phyloP scores from a whole-genome alignment of 129 eudicot genomes.

The Ambrosia artemisiifolia region DNA sequence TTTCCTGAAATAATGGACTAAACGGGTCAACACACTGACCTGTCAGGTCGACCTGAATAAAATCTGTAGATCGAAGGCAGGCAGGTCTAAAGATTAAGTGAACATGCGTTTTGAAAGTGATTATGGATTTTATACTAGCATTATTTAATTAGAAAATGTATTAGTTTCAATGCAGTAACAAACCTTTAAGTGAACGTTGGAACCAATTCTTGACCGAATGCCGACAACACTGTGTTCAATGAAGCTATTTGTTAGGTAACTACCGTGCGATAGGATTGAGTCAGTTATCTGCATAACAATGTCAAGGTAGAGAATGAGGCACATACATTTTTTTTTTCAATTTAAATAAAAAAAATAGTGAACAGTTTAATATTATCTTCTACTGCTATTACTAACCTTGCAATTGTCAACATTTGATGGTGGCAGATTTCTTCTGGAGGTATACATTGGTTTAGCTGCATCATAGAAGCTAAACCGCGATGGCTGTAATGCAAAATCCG shows the following conservation, averaged over 20 bases:
- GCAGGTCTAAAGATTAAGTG: neutral
- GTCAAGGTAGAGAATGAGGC: slow-evolving; percentile 14
- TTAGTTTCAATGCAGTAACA: slow-evolving; percentile 16
- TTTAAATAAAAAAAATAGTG: slow-evolving; percentile 5
- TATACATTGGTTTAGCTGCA: slow-evolving; percentile 89
- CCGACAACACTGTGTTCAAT: slow-evolving; percentile 95
- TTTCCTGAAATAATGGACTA: neutral
- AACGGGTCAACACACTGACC: too few species aligned
- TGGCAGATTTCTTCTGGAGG: slow-evolving; percentile 93
- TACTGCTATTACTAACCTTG: slow-evolving; percentile 50
- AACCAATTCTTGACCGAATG: slow-evolving; percentile 78
- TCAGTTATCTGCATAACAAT: slow-evolving; percentile 67
- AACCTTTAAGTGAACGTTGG: slow-evolving; percentile 85
- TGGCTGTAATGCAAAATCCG: slow-evolving; percentile 50
- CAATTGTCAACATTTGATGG: slow-evolving; percentile 82
- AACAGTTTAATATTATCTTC: slow-evolving; percentile 6
- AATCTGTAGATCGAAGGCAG: neutral
- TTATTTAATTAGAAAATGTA: neutral
- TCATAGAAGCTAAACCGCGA: slow-evolving; percentile 92
- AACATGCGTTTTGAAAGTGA: neutral
- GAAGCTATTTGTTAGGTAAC: slow-evolving; percentile 68
- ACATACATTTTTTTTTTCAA: neutral
- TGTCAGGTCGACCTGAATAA: too few species aligned
- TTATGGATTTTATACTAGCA: neutral
- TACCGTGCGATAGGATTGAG: slow-evolving; percentile 88